Evolutionary conservation across 2,329 filamentous ascomycete genomes (phyloP).

Genomic region (Trichophaea hybrida): DNA sequence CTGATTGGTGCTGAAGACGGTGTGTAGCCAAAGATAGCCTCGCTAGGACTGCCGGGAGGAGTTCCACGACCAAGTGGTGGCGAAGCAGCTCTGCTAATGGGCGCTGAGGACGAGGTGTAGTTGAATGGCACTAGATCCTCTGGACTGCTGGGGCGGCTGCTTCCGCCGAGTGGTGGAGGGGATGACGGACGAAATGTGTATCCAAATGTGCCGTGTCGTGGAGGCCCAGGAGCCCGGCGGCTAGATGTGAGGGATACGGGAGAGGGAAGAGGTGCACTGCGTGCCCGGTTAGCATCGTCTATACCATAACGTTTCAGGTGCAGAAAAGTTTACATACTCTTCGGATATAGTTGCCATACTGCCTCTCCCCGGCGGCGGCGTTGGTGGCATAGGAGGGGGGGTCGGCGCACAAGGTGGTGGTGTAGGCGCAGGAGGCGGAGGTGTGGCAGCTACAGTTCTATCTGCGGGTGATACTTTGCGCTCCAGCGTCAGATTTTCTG

Average conservation of each 20-base stretch:
- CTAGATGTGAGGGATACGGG: neutral
- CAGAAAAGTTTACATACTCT: neutral
- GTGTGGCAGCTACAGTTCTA: neutral
- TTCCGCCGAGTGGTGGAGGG: neutral
- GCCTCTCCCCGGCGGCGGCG: neutral
- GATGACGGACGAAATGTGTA: neutral
- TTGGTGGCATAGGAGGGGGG: conserved; percentile 3
- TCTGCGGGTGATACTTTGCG: neutral
- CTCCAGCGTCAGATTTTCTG: neutral
- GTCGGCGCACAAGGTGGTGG: neutral
- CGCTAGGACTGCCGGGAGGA: neutral
- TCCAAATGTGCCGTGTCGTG: neutral
- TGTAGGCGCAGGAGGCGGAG: neutral
- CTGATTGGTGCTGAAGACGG: neutral
- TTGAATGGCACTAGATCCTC: neutral
- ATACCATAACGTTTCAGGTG: neutral
- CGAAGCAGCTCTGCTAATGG: neutral
- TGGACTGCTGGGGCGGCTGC: neutral
- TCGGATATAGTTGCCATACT: neutral
- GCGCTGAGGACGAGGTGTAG: neutral
- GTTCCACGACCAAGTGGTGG: too few species aligned
- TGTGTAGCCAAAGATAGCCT: neutral
- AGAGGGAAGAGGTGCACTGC: neutral
- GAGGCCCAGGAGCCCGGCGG: neutral
- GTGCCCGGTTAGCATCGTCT: neutral